Evolutionary conservation across 2,329 filamentous ascomycete genomes (phyloP), one percentile per base, ranked within the genome.

Genomic region (Neobulgaria alba): DNA sequence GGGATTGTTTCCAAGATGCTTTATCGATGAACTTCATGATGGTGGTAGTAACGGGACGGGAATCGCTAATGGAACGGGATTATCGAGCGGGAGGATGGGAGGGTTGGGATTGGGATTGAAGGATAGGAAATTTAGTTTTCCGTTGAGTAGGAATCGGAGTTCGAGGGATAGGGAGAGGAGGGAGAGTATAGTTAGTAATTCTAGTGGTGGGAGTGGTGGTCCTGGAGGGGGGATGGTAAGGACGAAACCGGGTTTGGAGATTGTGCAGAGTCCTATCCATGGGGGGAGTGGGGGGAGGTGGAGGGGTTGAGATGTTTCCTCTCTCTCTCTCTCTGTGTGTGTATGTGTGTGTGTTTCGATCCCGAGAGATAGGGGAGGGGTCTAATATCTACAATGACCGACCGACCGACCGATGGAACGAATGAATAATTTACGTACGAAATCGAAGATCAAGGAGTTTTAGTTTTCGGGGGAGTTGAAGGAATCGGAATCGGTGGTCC

Each of bases 1-100:
- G 51, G 57, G 57, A 2, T 19, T 59, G 1, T 60, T 60, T 30
- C 57, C 56, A 1, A 36, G 39, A 2, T 20, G 45, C 5, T 60
- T 59, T 36, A 52, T 59, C 2, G 51, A 57, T 18, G 42, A 46
- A 14, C 33, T 56, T 21, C 35, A 43, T 23, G 46, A 50, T 20
- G 41, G 29, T 5, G 33, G 14, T 3, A 35, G 39, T 19, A 30
- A 34, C 2, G 32, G 23, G 14, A 38, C 30, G 10, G 23, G 16
- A 18, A 14, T 23, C 5, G 35, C n/a, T 17, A 36, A 3, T n/a
- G n/a, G n/a, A n/a, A n/a, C n/a, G n/a, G n/a, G n/a, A n/a, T n/a
- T n/a, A n/a, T n/a, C n/a, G n/a, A 26, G 23, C 12, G 12, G 7
- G 23, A 26, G 23, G 23, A 26, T 12, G 7, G 19, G 34, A n/a